phyloP scores from a whole-genome alignment of 306 rosid genomes.

The Elaeagnus macrophylla region DNA sequence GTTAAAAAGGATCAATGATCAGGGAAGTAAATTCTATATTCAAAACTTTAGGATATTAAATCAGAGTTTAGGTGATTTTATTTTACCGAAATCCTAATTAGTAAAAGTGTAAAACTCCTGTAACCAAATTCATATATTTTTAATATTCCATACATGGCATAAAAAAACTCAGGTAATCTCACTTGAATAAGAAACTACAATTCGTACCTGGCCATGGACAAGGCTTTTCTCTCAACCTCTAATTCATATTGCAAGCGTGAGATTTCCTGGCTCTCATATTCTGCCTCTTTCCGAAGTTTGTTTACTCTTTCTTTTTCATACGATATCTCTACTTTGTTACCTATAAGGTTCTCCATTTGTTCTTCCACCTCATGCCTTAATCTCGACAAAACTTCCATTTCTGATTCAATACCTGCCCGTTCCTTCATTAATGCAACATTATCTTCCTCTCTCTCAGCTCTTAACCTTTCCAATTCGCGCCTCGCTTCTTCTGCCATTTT shows the following conservation, averaged over 20 bases:
- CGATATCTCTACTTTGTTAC: slow-evolving; percentile 66
- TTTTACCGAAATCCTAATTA: too few relatives aligned
- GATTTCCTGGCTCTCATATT: slow-evolving; percentile 72
- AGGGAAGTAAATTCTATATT: too few relatives aligned
- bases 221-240: slow-evolving; percentile 92
- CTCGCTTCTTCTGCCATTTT: slow-evolving; percentile 86
- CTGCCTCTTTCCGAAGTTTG: slow-evolving; percentile 77
- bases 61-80: too few relatives aligned
- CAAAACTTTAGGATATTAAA: too few relatives aligned
- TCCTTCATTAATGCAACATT: slow-evolving; percentile 57
- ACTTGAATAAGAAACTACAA: slow-evolving; percentile 1
- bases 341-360: slow-evolving; percentile 67
- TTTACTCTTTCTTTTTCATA: slow-evolving; percentile 69
- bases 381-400: slow-evolving; percentile 76
- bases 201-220: slow-evolving; percentile 95
- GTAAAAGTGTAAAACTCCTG: too few relatives aligned
- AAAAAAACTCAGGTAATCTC: background rate
- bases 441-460: slow-evolving; percentile 57
- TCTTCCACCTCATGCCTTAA: slow-evolving; percentile 80
- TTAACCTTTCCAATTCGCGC: slow-evolving; percentile 67
- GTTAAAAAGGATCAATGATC: too few relatives aligned
- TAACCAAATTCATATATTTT: too few relatives aligned
- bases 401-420: slow-evolving; percentile 71
- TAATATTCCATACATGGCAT: too few relatives aligned
- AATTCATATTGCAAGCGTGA: slow-evolving; percentile 80